Evolutionary conservation across 768 basidiomycete species (phyloP), one percentile per base, ranked within the genome.

Genomic region (Pleurotus sapidus): DNA sequence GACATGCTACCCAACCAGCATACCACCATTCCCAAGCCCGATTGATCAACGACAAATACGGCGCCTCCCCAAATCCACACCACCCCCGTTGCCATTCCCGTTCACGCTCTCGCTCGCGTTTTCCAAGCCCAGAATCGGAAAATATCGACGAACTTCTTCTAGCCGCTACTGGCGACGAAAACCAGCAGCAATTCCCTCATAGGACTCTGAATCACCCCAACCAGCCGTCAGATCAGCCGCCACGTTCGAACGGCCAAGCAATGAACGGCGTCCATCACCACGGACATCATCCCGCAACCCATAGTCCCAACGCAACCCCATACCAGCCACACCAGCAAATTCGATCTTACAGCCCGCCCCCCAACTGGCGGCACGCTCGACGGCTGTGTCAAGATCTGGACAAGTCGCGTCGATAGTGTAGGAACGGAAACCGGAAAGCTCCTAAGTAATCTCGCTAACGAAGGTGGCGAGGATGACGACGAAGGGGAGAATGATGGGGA

Each of bases 301-400:
- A 38, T 14, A 38, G 18, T 24, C 37, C 23, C 15, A 27, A 34
- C 17, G 50, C 11, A 39, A 27, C 25, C 25, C 25, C 25, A 7
- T 27, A 27, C 7, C 25, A 27, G 25, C 23, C 6, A 37, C 47
- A 30, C 14, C 47, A 49, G 25, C 25, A 4, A 5, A 4, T 7
- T 27, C 25, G 25, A 4, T 7, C 25, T 7, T 27, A 27, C 25
- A 27, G 25, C 25, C 25, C 25, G 25, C 7, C 25, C 7, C 7
- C 25, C 4, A 27, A 27, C 4, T 27, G 25, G 25, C 25, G 25
- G 25, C 25, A 98, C 97, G 0, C 84, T 99, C 18, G 97, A 99
- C 59, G 97, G 96, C 2, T 99, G 97, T 70, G 94, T 99, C 70
- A 99, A 98, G 75, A 98, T 99, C 60, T 99, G 95, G 95, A 98